Base-by-base conservation (phyloP, 148 eudicot species). In the Suaeda aralocaspica region DNA sequence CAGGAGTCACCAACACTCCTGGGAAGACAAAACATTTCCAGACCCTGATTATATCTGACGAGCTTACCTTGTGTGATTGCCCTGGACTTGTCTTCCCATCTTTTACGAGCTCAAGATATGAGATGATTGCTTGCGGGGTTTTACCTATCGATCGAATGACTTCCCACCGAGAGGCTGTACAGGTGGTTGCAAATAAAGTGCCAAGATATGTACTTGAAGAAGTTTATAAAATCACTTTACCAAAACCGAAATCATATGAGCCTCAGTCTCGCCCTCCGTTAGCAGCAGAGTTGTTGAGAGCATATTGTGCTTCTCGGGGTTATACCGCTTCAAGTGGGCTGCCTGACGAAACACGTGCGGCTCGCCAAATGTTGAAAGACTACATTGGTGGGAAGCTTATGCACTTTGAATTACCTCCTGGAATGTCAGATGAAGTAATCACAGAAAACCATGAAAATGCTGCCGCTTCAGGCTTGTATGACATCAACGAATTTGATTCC, bases 51-150 rank as follows among this genome's bases (percentile, higher is more conserved):
- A 91, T 94, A 71, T 84, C 99, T 5, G 96, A 89, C 19, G 83
- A 86, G 74, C 93, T 94, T 56, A 91, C 92, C 8, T 79, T 94
- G 3, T 94, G 99, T 75, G 99, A 94, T 78, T 94, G 99, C 73
- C 99, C 99, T 44, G 99, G 99, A 56, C 82, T 94, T 80, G 97
- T 94, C 19, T 94, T 94, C 64, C 97, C 99, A 22, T 91, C 99
- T 15, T 94, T 94, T 63, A 94, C 96, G 10, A 91, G 97, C 80
- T 94, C 99, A n/a, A 87, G 99, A 76, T 88, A 83, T 46, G 96
- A 91, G 83, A 94, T 94, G 99, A 82, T 94, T 82, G 97, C 99
- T 44, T 91, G 88, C 78, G 99, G 99, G 30, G 99, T 91, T 82
- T 71, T 94, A 68, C 97, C 99, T 8, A 86, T 91, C 51, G 93